phyloP scores from a whole-genome alignment of 257 asterid genomes.

The Ajuga chamaepitys region DNA sequence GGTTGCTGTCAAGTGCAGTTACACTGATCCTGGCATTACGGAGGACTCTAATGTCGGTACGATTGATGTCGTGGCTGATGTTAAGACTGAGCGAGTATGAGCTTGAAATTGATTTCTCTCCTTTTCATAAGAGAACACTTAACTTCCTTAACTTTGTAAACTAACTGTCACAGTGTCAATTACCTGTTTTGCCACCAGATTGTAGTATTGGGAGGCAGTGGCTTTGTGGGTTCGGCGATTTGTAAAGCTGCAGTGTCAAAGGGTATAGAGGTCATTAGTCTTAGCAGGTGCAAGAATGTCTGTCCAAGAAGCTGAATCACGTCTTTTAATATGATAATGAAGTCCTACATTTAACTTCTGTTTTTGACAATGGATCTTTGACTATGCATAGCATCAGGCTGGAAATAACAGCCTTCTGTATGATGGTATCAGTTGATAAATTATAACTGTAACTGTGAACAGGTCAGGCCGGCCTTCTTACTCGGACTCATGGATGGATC shows the following conservation, averaged over 20 bases:
- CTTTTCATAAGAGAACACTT: not conserved
- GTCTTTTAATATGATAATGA: conserved; percentile 7
- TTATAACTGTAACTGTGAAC: conserved; percentile 17
- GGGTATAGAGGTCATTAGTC: conserved; percentile 92
- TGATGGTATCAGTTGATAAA: not conserved
- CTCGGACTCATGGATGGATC: conserved; percentile 83
- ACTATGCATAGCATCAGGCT: not conserved
- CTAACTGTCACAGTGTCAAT: conserved; percentile 3
- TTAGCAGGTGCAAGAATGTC: conserved; percentile 72
- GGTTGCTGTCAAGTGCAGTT: conserved; percentile 61
- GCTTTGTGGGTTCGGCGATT: conserved; percentile 96
- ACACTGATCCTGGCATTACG: conserved; percentile 36
- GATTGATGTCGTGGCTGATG: conserved; percentile 84
- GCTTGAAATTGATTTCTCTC: not conserved
- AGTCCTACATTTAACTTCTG: not conserved
- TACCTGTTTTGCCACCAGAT: conserved; percentile 39
- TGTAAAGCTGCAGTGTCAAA: conserved; percentile 97
- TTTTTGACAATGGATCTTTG: not conserved
- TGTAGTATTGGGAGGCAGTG: conserved; percentile 95
- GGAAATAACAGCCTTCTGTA: not conserved
- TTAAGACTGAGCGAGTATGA: conserved; percentile 75
- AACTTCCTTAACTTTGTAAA: conserved; percentile 7
- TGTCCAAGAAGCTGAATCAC: conserved; percentile 14
- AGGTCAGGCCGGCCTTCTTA: conserved; percentile 81
- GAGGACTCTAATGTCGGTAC: conserved; percentile 36